Evolutionary conservation across 2,329 filamentous ascomycete genomes (phyloP).

Genomic region (Ceratocystis papillata): DNA sequence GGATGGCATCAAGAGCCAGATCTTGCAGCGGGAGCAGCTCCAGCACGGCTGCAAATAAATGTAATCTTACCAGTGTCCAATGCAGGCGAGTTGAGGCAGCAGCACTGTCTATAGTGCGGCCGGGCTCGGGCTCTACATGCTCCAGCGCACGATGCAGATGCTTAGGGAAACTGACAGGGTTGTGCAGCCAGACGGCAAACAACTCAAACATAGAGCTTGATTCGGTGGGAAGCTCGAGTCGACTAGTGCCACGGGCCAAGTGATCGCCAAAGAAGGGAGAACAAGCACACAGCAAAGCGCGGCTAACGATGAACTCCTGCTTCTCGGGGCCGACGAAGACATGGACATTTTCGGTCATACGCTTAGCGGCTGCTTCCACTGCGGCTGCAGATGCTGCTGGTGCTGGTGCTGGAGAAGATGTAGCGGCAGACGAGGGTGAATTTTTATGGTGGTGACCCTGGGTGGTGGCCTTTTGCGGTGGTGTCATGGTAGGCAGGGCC

Average conservation of each 20-base stretch:
- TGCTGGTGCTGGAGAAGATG: not conserved
- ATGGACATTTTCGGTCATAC: slow-evolving; percentile 28
- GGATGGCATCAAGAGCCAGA: slow-evolving; percentile 46
- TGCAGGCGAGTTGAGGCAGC: slow-evolving; percentile 36
- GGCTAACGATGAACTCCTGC: slow-evolving; percentile 36
- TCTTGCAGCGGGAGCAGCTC: slow-evolving; percentile 44
- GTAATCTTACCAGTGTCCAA: slow-evolving; percentile 46
- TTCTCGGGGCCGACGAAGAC: slow-evolving; percentile 37
- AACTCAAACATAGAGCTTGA: slow-evolving; percentile 43
- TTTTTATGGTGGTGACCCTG: slow-evolving; percentile 5
- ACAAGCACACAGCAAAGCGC: slow-evolving; percentile 37
- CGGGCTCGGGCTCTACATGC: slow-evolving; percentile 25
- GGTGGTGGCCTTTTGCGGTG: slow-evolving; percentile 1
- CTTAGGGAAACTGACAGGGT: slow-evolving; percentile 31
- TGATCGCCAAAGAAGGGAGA: slow-evolving; percentile 41
- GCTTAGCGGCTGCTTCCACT: not conserved
- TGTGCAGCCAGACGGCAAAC: slow-evolving; percentile 41
- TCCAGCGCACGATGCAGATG: slow-evolving; percentile 37
- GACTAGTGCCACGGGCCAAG: slow-evolving; percentile 34
- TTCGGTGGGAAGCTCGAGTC: slow-evolving; percentile 38
- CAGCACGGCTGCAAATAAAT: slow-evolving; percentile 46
- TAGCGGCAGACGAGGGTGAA: not conserved
- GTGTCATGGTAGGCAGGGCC: slow-evolving; percentile 11
- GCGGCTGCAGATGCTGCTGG: not conserved
- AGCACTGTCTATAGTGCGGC: slow-evolving; percentile 26